A percentile compares a stretch with the other conserved stretches of the same genome.
Evolutionary conservation across 352 stramenopile genomes (phyloP).

Genomic region (Vaucheria bursata): DNA sequence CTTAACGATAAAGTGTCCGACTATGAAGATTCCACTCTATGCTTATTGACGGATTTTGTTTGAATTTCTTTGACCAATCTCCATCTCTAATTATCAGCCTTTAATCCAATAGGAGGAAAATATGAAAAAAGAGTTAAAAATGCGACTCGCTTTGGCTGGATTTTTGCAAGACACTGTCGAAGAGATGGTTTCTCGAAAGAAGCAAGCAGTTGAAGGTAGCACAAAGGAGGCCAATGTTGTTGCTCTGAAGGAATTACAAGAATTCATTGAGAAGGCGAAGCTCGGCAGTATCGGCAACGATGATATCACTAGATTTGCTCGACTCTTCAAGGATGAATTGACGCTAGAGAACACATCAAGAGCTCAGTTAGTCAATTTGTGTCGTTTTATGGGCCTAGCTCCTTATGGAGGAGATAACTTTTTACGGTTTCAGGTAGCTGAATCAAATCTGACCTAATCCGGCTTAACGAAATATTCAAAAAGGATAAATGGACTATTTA

Average conservation of each 20-base stretch:
- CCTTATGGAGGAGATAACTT: conserved; percentile 92
- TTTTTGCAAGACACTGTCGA: conserved; percentile 94
- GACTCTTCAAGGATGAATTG: conserved; percentile 30
- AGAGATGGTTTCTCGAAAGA: conserved; percentile 69
- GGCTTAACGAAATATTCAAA: neutral
- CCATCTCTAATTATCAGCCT: neutral
- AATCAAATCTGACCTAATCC: too few species aligned
- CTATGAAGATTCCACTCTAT: neutral
- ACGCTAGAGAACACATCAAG: conserved; percentile 88
- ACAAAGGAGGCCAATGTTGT: neutral
- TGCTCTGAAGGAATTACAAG: conserved; percentile 46
- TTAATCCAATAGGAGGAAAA: conserved; percentile 80
- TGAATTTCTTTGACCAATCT: neutral
- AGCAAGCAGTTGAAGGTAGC: conserved; percentile 42
- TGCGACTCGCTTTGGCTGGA: conserved; percentile 84
- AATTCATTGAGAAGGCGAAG: conserved; percentile 64
- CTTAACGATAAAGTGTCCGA: too few species aligned
- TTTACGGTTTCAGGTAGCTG: conserved; percentile 70
- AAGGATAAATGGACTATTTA: neutral
- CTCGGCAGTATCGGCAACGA: conserved; percentile 59
- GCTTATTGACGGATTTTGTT: neutral
- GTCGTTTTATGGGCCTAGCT: conserved; percentile 89
- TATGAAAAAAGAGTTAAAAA: conserved; percentile 92
- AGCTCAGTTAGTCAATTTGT: conserved; percentile 92
- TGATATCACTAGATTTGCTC: conserved; percentile 63